Percentiles rank a stretch among this genome's conserved stretches.
phyloP scores from a whole-genome alignment of 2,329 filamentous ascomycete species.

The Emergomyces africanus region DNA sequence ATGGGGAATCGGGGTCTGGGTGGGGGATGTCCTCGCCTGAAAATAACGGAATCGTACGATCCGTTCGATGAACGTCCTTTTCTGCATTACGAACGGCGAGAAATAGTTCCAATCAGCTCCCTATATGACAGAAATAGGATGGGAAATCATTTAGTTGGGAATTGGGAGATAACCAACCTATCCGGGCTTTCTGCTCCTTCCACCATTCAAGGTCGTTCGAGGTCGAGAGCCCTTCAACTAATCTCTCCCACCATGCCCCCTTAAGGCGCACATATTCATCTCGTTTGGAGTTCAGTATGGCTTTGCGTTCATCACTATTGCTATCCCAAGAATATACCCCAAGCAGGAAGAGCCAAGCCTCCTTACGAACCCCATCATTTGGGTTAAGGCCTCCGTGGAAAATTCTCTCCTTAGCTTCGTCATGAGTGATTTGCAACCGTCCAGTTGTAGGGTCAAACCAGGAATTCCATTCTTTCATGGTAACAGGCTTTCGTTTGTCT shows the following conservation, averaged over 20 bases:
- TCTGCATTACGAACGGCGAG: constrained; percentile 53
- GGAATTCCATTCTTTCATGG: constrained; percentile 73
- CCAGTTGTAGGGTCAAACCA: constrained; percentile 74
- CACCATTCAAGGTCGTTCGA: constrained; percentile 86
- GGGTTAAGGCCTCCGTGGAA: constrained; percentile 87
- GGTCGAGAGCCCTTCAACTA: constrained; percentile 69
- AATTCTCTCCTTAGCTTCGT: constrained; percentile 93
- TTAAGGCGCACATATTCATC: constrained; percentile 94
- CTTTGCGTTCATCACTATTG: constrained; percentile 70
- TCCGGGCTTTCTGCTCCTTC: constrained; percentile 84
- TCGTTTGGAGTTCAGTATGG: constrained; percentile 67
- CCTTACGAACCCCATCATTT: constrained; percentile 85
- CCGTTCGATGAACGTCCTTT: constrained; percentile 96
- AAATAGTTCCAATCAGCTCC: constrained; percentile 31
- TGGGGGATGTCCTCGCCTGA: constrained; percentile 93
- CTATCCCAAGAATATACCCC: constrained; percentile 92
- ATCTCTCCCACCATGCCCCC: constrained; percentile 88
- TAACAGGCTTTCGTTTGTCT: constrained; percentile 65
- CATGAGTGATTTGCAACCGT: constrained; percentile 61
- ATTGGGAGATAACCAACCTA: constrained; percentile 51
- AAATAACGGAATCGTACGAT: constrained; percentile 89
- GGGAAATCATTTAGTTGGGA: not conserved
- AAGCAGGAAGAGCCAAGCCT: constrained; percentile 90
- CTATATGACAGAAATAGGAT: constrained; percentile 5
- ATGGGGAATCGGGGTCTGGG: constrained; percentile 89